phyloP scores from a whole-genome alignment of 2,329 filamentous ascomycete species.

The Trichoderma endophyticum region DNA sequence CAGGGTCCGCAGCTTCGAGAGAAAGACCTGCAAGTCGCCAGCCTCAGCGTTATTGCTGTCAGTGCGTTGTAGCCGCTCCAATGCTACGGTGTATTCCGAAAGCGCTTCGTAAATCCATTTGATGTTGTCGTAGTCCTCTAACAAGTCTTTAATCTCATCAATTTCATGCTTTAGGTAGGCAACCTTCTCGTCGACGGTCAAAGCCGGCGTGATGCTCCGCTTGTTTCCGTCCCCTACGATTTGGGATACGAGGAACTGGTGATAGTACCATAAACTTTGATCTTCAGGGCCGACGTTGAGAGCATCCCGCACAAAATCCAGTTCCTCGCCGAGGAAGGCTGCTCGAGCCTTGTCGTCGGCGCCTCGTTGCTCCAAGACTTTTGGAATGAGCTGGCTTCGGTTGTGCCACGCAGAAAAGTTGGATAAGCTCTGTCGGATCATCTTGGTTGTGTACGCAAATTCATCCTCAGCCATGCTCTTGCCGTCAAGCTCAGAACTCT shows the following conservation, averaged over 20 bases:
- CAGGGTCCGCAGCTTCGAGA: slow-evolving; percentile 62
- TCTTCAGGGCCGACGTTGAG: slow-evolving; percentile 89
- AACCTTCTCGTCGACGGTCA: slow-evolving; percentile 57
- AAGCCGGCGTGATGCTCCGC: slow-evolving; percentile 46
- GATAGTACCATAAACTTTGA: slow-evolving; percentile 96
- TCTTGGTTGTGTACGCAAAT: slow-evolving; percentile 85
- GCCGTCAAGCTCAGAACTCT: slow-evolving; percentile 52
- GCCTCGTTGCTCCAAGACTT: slow-evolving; percentile 66
- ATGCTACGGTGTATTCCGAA: slow-evolving; percentile 65
- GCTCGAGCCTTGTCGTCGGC: slow-evolving; percentile 62
- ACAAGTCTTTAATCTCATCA: slow-evolving; percentile 64
- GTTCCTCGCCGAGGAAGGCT: slow-evolving; percentile 73
- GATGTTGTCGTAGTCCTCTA: slow-evolving; percentile 55
- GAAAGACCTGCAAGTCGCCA: slow-evolving; percentile 52
- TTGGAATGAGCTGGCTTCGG: slow-evolving; percentile 77
- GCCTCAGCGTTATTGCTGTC: slow-evolving; percentile 42
- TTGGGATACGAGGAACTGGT: slow-evolving; percentile 73
- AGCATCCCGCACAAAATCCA: slow-evolving; percentile 70
- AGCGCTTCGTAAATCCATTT: slow-evolving; percentile 91
- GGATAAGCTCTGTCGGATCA: slow-evolving; percentile 79
- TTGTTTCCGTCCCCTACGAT: slow-evolving; percentile 43
- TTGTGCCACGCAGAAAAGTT: slow-evolving; percentile 99
- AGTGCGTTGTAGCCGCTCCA: slow-evolving; percentile 55
- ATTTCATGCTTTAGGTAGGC: slow-evolving; percentile 68
- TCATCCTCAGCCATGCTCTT: slow-evolving; percentile 72